A percentile compares a stretch with the other conserved stretches of the same genome.
phyloP scores from a whole-genome alignment of 108 stramenopile genomes.

The Skeletonema costatum region DNA sequence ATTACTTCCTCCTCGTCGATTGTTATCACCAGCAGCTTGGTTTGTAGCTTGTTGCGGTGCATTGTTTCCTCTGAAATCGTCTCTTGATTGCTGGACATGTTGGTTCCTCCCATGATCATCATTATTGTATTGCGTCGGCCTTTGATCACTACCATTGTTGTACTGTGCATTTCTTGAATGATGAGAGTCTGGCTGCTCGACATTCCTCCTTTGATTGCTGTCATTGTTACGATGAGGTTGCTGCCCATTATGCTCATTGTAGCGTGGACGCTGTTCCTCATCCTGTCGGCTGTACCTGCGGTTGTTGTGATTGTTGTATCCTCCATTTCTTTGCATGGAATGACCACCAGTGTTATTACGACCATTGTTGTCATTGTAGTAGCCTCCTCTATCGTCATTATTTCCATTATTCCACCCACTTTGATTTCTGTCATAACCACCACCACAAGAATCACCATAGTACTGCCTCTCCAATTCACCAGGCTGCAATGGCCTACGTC shows the following conservation, averaged over 20 bases:
- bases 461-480: constrained; percentile 43
- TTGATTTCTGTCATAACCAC: neutral
- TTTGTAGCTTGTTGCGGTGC: neutral
- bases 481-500: constrained; percentile 34
- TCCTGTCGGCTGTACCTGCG: neutral
- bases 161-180: too few relatives aligned
- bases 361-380: neutral
- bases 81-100: neutral
- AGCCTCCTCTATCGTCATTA: neutral
- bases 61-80: neutral
- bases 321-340: neutral
- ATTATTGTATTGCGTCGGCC: neutral
- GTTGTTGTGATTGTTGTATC: neutral
- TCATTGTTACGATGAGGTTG: too few relatives aligned
- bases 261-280: too few relatives aligned
- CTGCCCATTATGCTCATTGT: too few relatives aligned
- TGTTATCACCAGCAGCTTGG: neutral
- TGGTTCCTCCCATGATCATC: neutral
- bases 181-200: too few relatives aligned
- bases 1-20: neutral
- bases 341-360: neutral
- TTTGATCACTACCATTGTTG: neutral
- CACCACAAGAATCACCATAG: constrained; percentile 14
- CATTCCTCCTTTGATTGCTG: too few relatives aligned
- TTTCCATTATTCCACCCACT: neutral